Base-by-base conservation (phyloP, 2,329 filamentous ascomycete species). In the Didymella sp. region DNA sequence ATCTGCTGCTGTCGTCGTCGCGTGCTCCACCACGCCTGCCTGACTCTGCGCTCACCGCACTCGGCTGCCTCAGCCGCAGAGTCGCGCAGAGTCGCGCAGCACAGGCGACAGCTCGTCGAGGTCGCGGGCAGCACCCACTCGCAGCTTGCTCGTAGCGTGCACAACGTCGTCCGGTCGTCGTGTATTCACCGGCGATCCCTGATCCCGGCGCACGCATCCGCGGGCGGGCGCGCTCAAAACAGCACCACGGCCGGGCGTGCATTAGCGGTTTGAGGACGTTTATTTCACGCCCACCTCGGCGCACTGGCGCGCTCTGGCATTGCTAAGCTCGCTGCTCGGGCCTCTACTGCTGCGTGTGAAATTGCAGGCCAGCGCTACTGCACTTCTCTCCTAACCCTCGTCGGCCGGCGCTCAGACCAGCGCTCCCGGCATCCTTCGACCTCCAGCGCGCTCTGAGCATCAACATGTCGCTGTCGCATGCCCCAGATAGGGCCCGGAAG, bases 381-480 rank as follows among this genome's bases (percentile, higher is more conserved):
- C 72, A 73, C 62, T 56, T 55, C 59, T 27, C 57, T 60, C 59
- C 60, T 63, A 64, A 66, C 62, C 67, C 69, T 72, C 71, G 69
- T 69, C 66, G 60, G 56, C 61, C 60, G 37, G 59, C 66, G 68
- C 67, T 60, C 68, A 69, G 72, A 65, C 73, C 71, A 69, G 56
- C 46, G 51, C 60, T 59, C 69, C 66, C 71, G 68, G 69, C 68
- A 69, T 67, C 64, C 71, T 67, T 72, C 64, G 62, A 66, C 65
- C 61, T 68, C 64, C 64, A 65, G 65, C 67, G 59, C 64, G 73
- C 70, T 70, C 75, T 73, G 65, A 76, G 66, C 72, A 76, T 73
- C 74, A 75, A 75, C 56, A 62, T 69, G 76, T 78, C 76, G 71
- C 73, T 72, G 72, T 73, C 73, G 67, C 70, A 70, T 69, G 66